A percentile compares a stretch with the other conserved stretches of the same genome.
phyloP scores from a whole-genome alignment of 2,329 filamentous ascomycete genomes.

The Orbilia brochopaga region DNA sequence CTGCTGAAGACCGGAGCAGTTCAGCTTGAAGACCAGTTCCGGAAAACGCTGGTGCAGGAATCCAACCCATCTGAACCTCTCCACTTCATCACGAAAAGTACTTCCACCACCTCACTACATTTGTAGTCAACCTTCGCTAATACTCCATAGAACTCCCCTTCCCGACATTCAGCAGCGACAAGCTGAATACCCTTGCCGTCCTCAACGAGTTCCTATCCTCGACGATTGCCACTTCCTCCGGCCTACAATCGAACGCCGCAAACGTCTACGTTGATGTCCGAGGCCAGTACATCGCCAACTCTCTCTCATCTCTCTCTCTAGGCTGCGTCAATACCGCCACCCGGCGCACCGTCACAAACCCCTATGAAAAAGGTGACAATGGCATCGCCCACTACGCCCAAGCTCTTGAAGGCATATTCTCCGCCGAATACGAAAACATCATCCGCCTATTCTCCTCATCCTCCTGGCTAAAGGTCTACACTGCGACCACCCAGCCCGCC shows the following conservation, averaged over 20 bases:
- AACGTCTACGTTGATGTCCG: slow-evolving; percentile 85
- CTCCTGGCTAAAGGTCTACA: slow-evolving; percentile 80
- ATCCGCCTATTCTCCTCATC: slow-evolving; percentile 83
- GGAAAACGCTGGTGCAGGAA: slow-evolving; percentile 77
- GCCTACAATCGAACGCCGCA: slow-evolving; percentile 59
- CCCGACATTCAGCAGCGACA: slow-evolving; percentile 77
- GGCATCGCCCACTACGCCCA: slow-evolving; percentile 88
- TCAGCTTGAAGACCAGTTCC: slow-evolving; percentile 83
- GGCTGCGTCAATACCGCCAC: slow-evolving; percentile 84
- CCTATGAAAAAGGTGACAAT: slow-evolving; percentile 85
- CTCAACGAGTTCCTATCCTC: slow-evolving; percentile 55
- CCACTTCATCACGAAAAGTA: slow-evolving; percentile 88
- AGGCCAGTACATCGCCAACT: slow-evolving; percentile 81
- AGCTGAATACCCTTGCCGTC: slow-evolving; percentile 61
- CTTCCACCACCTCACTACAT: slow-evolving; percentile 51
- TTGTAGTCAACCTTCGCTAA: slow-evolving; percentile 41
- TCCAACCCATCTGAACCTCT: slow-evolving; percentile 83
- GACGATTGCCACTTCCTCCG: slow-evolving; percentile 54
- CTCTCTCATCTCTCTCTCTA: slow-evolving; percentile 82
- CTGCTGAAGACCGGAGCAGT: slow-evolving; percentile 79
- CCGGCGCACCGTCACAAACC: slow-evolving; percentile 68
- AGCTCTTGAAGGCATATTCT: slow-evolving; percentile 83
- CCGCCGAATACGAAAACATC: slow-evolving; percentile 89
- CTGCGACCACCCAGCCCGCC: slow-evolving; percentile 76
- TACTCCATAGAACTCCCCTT: slow-evolving; percentile 68